These are phyloP conservation scores for Diplogelasinospora grovesii DNA, from an alignment of 495 filamentous ascomycete species.

Conservation along the genomic window DNA sequence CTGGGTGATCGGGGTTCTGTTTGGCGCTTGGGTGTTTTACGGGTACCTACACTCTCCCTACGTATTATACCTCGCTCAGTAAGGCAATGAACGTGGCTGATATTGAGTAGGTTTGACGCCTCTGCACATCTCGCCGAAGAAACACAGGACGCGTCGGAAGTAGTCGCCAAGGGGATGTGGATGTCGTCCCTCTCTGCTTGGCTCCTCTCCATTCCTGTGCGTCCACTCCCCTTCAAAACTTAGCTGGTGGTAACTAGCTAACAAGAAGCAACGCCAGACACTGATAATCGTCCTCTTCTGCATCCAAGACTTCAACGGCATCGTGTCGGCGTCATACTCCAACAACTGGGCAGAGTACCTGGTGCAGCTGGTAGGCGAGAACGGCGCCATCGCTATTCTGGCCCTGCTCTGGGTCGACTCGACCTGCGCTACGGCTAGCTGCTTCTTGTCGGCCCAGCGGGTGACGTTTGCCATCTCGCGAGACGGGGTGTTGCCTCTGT, in stretches of 20 bases:
- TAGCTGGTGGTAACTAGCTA: neutral
- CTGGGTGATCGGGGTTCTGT: slow-evolving; percentile 20
- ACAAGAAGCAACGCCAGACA: slow-evolving; percentile 6
- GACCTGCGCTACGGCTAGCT: slow-evolving; percentile 23
- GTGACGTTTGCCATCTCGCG: slow-evolving; percentile 30
- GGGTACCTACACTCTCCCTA: slow-evolving; percentile 11
- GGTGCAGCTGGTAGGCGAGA: slow-evolving; percentile 24
- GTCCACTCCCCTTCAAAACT: neutral
- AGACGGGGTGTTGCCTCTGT: slow-evolving; percentile 25
- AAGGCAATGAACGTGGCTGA: no score
- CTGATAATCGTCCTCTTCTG: slow-evolving; percentile 25
- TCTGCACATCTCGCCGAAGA: slow-evolving; percentile 44
- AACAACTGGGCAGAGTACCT: slow-evolving; percentile 34
- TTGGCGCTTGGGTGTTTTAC: slow-evolving; percentile 23
- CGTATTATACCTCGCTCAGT: no score
- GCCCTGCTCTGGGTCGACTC: slow-evolving; percentile 24
- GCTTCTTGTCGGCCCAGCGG: slow-evolving; percentile 30
- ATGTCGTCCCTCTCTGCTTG: slow-evolving; percentile 24
- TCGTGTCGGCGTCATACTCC: slow-evolving; percentile 15
- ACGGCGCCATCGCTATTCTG: slow-evolving; percentile 23
- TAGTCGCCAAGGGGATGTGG: slow-evolving; percentile 32
- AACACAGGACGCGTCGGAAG: slow-evolving; percentile 35
- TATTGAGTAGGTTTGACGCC: no score
- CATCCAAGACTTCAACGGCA: slow-evolving; percentile 28
- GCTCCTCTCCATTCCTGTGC: slow-evolving; percentile 23